phyloP scores from a whole-genome alignment of 805 yeast genomes.

The Candida xyloterini region DNA sequence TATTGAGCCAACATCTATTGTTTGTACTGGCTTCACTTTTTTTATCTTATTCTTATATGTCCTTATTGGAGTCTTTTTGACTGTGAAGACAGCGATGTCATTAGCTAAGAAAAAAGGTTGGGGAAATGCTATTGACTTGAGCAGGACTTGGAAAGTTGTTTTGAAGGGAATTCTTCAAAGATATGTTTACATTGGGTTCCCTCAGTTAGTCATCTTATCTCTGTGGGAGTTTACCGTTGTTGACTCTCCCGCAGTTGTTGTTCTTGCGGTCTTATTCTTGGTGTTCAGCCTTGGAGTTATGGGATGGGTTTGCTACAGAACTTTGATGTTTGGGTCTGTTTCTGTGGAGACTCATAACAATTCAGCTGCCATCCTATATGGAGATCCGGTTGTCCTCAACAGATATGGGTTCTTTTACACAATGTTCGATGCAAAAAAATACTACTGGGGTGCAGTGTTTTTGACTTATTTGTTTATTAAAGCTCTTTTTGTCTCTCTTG shows the following conservation, averaged over 20 bases:
- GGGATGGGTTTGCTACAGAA: constrained; percentile 64
- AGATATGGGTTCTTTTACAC: constrained; percentile 88
- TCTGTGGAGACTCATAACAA: constrained; percentile 64
- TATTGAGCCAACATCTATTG: constrained; percentile 82
- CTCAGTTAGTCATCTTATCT: constrained; percentile 74
- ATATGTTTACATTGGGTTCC: constrained; percentile 79
- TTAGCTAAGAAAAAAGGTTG: constrained; percentile 27
- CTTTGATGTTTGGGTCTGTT: constrained; percentile 55
- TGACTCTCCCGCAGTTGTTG: constrained; percentile 88
- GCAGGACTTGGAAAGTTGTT: constrained; percentile 48
- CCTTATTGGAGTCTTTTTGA: constrained; percentile 56
- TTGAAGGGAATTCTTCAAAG: constrained; percentile 78
- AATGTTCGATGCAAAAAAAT: constrained; percentile 76
- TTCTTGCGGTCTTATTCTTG: constrained; percentile 71
- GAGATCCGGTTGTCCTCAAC: constrained; percentile 66
- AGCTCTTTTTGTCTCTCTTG: constrained; percentile 69
- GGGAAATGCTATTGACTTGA: constrained; percentile 14
- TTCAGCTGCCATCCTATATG: constrained; percentile 85
- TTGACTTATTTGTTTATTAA: constrained; percentile 61
- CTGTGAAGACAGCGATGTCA: constrained; percentile 50
- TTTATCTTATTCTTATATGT: constrained; percentile 76
- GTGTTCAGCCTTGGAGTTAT: constrained; percentile 58
- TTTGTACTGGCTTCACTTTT: constrained; percentile 83
- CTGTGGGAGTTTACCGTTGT: constrained; percentile 81
- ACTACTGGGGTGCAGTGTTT: constrained; percentile 78